These are phyloP conservation scores for Euphorbia pulcherrima DNA, from an alignment of 345 rosid species.

Conservation along the genomic window DNA sequence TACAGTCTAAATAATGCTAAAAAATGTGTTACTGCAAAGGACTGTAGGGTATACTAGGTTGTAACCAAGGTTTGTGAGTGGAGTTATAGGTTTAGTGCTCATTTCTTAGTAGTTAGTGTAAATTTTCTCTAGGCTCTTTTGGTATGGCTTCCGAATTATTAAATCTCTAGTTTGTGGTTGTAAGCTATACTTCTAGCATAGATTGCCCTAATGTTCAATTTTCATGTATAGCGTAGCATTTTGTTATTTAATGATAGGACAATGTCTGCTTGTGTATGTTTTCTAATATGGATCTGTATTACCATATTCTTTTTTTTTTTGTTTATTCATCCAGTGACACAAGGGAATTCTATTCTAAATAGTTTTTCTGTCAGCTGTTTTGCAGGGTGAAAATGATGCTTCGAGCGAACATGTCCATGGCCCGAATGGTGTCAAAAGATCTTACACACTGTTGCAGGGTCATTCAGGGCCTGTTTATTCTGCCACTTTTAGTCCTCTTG, in stretches of 20 bases:
- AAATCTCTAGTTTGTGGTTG: neutral
- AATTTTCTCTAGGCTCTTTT: neutral
- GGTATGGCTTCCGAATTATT: neutral
- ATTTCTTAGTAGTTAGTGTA: neutral
- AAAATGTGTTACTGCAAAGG: neutral
- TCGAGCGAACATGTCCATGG: constrained; percentile 45
- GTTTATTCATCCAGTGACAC: neutral
- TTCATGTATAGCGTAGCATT: no score
- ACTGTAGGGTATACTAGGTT: neutral
- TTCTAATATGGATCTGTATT: constrained; percentile 10
- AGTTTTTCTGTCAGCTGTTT: constrained; percentile 48
- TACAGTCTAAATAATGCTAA: neutral
- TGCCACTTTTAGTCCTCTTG: constrained; percentile 77
- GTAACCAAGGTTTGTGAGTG: neutral
- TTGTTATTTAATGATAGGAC: no score
- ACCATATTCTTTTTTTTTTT: neutral
- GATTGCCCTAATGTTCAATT: neutral
- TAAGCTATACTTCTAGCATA: constrained; percentile 1
- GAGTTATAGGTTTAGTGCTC: neutral
- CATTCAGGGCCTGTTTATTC: constrained; percentile 97
- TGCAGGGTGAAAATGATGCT: constrained; percentile 67
- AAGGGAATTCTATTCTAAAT: constrained; percentile 15
- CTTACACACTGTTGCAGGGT: constrained; percentile 71
- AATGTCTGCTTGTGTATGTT: neutral
- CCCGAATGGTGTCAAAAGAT: constrained; percentile 51